A percentile compares a stretch with the other conserved stretches of the same genome.
Evolutionary conservation across 805 yeast species (phyloP).

Genomic region (Candida lessepsii): DNA sequence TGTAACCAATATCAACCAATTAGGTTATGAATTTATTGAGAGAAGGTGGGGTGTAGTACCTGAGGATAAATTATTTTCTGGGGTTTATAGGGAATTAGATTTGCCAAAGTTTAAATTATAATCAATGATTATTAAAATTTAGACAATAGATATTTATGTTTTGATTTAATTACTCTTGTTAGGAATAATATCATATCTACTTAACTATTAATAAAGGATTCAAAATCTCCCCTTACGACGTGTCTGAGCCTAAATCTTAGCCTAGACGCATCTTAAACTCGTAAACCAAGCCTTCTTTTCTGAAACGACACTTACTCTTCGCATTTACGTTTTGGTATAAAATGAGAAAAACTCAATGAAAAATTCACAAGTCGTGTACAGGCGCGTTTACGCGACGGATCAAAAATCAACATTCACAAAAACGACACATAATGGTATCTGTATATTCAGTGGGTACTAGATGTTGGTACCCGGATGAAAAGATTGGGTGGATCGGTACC

Average conservation of each 20-base stretch:
- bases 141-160: background rate
- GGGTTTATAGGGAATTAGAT: slow-evolving; percentile 56
- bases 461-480: slow-evolving; percentile 79
- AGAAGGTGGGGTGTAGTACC: slow-evolving; percentile 48
- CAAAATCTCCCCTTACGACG: no score
- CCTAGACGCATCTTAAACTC: no score
- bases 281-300: no score
- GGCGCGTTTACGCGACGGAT: slow-evolving; percentile 7
- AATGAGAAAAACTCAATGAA: no score
- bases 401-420: slow-evolving; percentile 8
- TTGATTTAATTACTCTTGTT: no score
- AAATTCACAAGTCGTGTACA: slow-evolving; percentile 3
- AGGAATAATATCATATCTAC: no score
- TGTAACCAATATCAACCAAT: slow-evolving; percentile 48
- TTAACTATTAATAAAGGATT: no score
- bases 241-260: no score
- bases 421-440: slow-evolving; percentile 16
- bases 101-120: slow-evolving; percentile 48
- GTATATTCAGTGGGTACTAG: slow-evolving; percentile 47
- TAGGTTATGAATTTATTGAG: slow-evolving; percentile 64
- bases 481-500: slow-evolving; percentile 74
- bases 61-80: slow-evolving; percentile 52
- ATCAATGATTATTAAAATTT: background rate
- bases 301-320: no score
- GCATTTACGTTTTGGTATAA: no score